These are phyloP conservation scores for Paecilomyces fulvus DNA, from an alignment of 2,329 filamentous ascomycete genomes.

Conservation along the genomic window DNA sequence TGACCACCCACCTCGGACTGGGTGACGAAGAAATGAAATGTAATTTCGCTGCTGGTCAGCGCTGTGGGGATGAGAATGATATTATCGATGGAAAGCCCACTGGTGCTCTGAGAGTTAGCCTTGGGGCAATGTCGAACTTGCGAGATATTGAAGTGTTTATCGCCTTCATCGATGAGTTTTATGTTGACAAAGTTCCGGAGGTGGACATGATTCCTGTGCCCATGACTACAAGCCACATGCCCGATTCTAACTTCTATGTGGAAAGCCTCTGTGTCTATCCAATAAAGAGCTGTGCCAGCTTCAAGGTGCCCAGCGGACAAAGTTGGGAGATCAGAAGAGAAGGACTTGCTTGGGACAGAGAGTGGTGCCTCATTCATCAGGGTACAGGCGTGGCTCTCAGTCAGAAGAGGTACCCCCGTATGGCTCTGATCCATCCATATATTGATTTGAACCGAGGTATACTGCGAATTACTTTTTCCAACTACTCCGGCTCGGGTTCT, in stretches of 20 bases:
- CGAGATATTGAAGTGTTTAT: slow-evolving; percentile 66
- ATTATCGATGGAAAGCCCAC: slow-evolving; percentile 78
- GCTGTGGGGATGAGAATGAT: slow-evolving; percentile 77
- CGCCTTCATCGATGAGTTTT: slow-evolving; percentile 64
- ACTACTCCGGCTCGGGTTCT: slow-evolving; percentile 23
- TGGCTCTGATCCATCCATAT: slow-evolving; percentile 71
- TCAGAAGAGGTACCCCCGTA: slow-evolving; percentile 79
- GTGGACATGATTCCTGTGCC: slow-evolving; percentile 10
- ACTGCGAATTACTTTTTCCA: slow-evolving; percentile 48
- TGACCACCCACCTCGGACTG: slow-evolving; percentile 64
- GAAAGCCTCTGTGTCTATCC: slow-evolving; percentile 70
- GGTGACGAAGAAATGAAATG: slow-evolving; percentile 71
- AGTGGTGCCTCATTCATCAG: slow-evolving; percentile 89
- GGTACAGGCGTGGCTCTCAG: slow-evolving; percentile 77
- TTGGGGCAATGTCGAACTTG: slow-evolving; percentile 82
- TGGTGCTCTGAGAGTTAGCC: slow-evolving; percentile 73
- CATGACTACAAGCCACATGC: slow-evolving; percentile 2
- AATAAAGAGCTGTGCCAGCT: slow-evolving; percentile 88
- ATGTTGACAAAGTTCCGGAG: slow-evolving; percentile 33
- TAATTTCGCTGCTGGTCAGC: slow-evolving; percentile 77
- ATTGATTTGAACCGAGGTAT: slow-evolving; percentile 63
- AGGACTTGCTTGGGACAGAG: slow-evolving; percentile 86
- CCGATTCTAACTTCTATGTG: slow-evolving; percentile 39
- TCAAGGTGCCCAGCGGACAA: slow-evolving; percentile 53
- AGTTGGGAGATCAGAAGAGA: slow-evolving; percentile 72